Evolutionary conservation across 1,139 yeast genomes (phyloP).

Genomic region (Pichia cactophila): DNA sequence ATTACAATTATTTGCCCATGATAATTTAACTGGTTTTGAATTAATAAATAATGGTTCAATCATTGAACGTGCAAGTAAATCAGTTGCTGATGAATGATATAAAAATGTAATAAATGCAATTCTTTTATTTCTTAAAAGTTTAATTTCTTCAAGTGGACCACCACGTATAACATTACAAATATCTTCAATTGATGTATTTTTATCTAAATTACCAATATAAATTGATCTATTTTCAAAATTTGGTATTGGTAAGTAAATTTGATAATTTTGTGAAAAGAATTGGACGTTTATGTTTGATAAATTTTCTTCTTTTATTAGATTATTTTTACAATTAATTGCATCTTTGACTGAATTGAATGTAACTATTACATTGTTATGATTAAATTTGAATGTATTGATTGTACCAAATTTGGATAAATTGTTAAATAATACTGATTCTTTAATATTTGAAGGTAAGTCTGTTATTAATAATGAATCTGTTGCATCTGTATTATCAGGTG

Average conservation of each 20-base stretch:
- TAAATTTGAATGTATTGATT: slow-evolving; percentile 71
- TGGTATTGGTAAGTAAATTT: slow-evolving; percentile 23
- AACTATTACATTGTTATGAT: slow-evolving; percentile 71
- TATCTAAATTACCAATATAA: slow-evolving; percentile 80
- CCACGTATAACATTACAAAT: slow-evolving; percentile 92
- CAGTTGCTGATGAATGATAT: slow-evolving; percentile 89
- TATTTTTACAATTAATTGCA: slow-evolving; percentile 75
- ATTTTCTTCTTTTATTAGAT: slow-evolving; percentile 30
- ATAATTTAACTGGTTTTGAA: slow-evolving; percentile 74
- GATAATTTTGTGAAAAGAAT: background rate
- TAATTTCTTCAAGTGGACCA: slow-evolving; percentile 65
- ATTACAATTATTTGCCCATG: slow-evolving; percentile 96
- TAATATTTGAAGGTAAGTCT: slow-evolving; percentile 45
- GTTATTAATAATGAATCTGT: slow-evolving; percentile 68
- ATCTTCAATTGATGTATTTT: slow-evolving; percentile 81
- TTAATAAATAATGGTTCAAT: slow-evolving; percentile 76
- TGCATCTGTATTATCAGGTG: slow-evolving; percentile 21
- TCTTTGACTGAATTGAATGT: slow-evolving; percentile 76
- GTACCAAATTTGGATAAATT: slow-evolving; percentile 62
- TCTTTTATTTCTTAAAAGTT: slow-evolving; percentile 40
- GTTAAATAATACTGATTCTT: slow-evolving; percentile 31
- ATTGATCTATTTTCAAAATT: slow-evolving; percentile 89
- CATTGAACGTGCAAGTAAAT: slow-evolving; percentile 55
- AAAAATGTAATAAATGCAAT: slow-evolving; percentile 86
- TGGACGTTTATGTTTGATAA: slow-evolving; percentile 32